These are phyloP conservation scores for Amanita subjunquillea DNA, from an alignment of 768 basidiomycete genomes.

Conservation along the genomic window DNA sequence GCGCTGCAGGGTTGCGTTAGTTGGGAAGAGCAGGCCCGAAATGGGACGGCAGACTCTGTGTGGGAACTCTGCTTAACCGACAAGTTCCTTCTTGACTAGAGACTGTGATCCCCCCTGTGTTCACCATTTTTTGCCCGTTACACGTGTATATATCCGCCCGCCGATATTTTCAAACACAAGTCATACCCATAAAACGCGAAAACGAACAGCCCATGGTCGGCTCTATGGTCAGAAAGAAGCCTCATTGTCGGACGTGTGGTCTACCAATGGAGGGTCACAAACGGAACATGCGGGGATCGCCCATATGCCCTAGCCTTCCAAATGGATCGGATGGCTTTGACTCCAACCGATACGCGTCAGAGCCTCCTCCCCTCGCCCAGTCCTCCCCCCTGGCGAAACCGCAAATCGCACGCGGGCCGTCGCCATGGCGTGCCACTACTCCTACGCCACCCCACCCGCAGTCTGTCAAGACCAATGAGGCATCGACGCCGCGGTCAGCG, in stretches of 20 bases:
- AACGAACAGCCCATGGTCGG: neutral
- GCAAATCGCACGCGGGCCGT: neutral
- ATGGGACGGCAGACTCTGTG: neutral
- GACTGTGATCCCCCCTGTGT: neutral
- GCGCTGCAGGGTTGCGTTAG: neutral
- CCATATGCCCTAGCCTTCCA: conserved; percentile 18
- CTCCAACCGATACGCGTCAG: neutral
- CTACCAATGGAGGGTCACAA: conserved; percentile 29
- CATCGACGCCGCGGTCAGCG: neutral
- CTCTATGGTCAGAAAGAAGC: conserved; percentile 13
- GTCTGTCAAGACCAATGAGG: neutral
- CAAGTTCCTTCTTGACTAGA: neutral
- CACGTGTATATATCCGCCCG: neutral
- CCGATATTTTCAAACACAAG: neutral
- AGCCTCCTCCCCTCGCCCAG: conserved; percentile 5
- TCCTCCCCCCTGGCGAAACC: conserved; percentile 4
- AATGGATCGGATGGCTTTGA: neutral
- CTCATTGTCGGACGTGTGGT: conserved; percentile 22
- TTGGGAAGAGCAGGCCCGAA: neutral
- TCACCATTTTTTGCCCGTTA: neutral
- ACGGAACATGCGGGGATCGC: conserved; percentile 17
- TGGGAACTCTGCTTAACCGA: neutral
- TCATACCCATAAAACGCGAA: conserved; percentile 2
- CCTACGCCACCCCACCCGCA: neutral
- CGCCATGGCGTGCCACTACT: neutral